Evolutionary conservation across 371 early-diverging fungal genomes (phyloP), one percentile per base, ranked within the genome.

Genomic region (Polyrhizophydium stewartii): DNA sequence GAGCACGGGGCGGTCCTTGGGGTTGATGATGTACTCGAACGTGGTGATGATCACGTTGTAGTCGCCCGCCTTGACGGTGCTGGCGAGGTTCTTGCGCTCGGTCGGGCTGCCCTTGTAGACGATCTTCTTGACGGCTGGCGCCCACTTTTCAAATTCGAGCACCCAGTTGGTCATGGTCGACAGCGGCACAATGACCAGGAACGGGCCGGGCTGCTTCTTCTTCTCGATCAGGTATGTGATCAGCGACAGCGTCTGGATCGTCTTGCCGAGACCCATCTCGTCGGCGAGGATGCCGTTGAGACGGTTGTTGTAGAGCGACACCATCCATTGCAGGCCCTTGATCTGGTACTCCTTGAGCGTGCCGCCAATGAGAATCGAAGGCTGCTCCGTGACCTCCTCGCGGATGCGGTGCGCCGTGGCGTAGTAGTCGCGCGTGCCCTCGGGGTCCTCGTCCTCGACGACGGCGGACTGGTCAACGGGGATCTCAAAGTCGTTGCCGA

Each of bases 251-350:
- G 84, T 69, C 68, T 86, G 85, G 1, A 86, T 55, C 21, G 85
- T 79, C 62, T 87, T 87, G 27, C 62, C 61, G 16, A 67, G 63
- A 10, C 83, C 82, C 76, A 76, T 86, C 49, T 84, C 86, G 59
- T 86, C 86, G 0, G 85, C 85, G 1, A 85, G 66, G 25, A 87
- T 99, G 40, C 99, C 98, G 75, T 96, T 96, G 66, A 94, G 73
- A 33, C 89, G 74, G 69, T 97, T 97, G 71, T 97, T 94, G 81
- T 97, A 98, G 41, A 98, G 77, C 16, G 96, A 94, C 94, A 94
- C 88, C 89, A 99, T 94, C 99, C 99, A 99, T 77, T 99, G 89
- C 10, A 99, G 81, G 47, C 99, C 99, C 70, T 93, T 94, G 69
- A 99, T 61, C 81, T 99, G 99, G 73, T 99, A 98, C 22, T 94